Conservation (phyloP, 768 basidiomycete genomes). For the Lactifluus volemus region DNA sequence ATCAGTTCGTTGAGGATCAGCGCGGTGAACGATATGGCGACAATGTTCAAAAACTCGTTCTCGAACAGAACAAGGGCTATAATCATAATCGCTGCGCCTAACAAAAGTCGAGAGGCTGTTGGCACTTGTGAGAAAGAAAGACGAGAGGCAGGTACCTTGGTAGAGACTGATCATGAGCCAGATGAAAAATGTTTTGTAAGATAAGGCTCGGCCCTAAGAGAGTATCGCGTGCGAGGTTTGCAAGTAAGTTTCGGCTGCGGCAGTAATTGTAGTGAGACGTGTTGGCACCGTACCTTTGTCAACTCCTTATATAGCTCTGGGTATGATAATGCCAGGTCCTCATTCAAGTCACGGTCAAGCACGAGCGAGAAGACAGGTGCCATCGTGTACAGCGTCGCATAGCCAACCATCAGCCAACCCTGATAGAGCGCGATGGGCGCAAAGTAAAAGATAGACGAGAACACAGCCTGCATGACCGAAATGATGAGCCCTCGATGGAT, state of each 20-base stretch:
- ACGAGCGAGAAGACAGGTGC: constrained; percentile 97
- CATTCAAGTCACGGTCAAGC: constrained; percentile 90
- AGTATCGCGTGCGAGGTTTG: neutral
- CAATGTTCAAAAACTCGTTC: constrained; percentile 95
- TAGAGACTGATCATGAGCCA: constrained; percentile 98
- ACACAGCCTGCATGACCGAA: constrained; percentile 96
- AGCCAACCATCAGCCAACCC: constrained; percentile 96
- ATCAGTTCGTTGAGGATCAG: constrained; percentile 94
- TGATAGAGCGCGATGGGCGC: constrained; percentile 97
- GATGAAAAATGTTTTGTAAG: constrained; percentile 96
- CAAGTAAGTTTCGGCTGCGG: neutral
- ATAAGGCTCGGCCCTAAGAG: constrained; percentile 80
- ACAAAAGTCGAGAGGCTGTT: neutral
- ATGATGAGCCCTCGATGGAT: constrained; percentile 97
- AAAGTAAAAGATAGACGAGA: constrained; percentile 87
- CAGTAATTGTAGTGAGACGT: neutral
- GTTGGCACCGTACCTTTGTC: constrained; percentile 61
- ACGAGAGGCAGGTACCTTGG: constrained; percentile 51
- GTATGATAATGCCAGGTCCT: constrained; percentile 90
- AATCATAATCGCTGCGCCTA: constrained; percentile 98
- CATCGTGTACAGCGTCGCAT: constrained; percentile 96
- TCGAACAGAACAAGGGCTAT: constrained; percentile 94
- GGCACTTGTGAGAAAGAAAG: neutral
- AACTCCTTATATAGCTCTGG: constrained; percentile 97
- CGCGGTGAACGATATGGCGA: constrained; percentile 96